Percentiles rank a stretch among this genome's conserved stretches.
Evolutionary conservation across 2,329 filamentous ascomycete species (phyloP).

Genomic region (Shiraia bambusicola): DNA sequence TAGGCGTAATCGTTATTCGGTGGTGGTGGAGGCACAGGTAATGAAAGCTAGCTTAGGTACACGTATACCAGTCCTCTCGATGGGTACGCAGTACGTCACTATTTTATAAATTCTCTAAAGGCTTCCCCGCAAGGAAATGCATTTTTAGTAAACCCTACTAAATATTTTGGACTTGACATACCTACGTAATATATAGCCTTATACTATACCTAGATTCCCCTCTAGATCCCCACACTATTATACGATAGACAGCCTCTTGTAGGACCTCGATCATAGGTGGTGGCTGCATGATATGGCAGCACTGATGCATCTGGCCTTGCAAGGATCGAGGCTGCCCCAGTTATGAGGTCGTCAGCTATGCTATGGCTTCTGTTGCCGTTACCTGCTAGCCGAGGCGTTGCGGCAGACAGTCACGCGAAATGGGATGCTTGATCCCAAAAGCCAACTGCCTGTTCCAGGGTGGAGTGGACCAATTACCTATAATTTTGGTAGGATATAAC

Average conservation of each 20-base stretch:
- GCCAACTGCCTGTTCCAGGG: constrained; percentile 4
- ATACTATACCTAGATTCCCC: constrained; percentile 5
- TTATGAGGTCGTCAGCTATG: constrained; percentile 12
- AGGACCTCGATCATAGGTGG: constrained; percentile 16
- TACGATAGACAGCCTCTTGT: constrained; percentile 15
- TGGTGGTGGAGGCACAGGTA: too few species aligned
- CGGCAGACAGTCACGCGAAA: constrained; percentile 10
- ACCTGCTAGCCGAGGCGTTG: constrained; percentile 12
- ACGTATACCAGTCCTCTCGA: too few species aligned
- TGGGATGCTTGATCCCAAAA: constrained; percentile 12
- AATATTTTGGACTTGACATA: constrained; percentile 2
- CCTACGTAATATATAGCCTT: constrained; percentile 6
- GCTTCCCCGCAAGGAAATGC: too few species aligned
- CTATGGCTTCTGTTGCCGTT: constrained; percentile 8
- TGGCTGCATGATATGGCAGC: constrained; percentile 6
- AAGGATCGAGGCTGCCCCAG: constrained; percentile 9
- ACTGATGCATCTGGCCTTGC: constrained; percentile 8
- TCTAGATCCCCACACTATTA: constrained; percentile 14
- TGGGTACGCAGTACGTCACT: too few species aligned
- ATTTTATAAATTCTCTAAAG: too few species aligned
- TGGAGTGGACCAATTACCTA: constrained; percentile 2
- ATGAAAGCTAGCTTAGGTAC: too few species aligned
- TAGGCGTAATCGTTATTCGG: too few species aligned
- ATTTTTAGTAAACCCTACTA: too few species aligned
- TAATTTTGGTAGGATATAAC: constrained; percentile 6